Percentiles rank a stretch among this genome's conserved stretches.
These are phyloP conservation scores for Dendrobium huoshanense DNA, from an alignment of 106 monocot genomes.

Conservation along the genomic window DNA sequence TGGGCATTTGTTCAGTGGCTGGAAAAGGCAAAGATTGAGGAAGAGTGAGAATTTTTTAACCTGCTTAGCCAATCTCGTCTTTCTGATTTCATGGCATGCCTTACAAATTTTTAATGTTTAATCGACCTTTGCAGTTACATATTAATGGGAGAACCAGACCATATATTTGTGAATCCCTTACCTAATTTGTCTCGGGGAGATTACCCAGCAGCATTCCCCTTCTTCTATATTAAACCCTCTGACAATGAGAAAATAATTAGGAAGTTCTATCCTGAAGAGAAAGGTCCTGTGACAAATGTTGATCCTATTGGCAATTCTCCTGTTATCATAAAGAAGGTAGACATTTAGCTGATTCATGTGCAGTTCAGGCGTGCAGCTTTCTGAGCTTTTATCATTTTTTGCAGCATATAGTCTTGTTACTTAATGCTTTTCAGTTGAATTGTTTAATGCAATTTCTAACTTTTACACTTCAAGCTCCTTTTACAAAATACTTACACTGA, in stretches of 20 bases:
- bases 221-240: slow-evolving; percentile 85
- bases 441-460: too few species aligned
- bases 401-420: background rate
- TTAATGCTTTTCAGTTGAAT: background rate
- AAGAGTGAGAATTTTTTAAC: slow-evolving; percentile 20
- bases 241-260: slow-evolving; percentile 59
- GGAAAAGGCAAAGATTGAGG: slow-evolving; percentile 22
- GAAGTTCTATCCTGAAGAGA: slow-evolving; percentile 75
- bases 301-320: slow-evolving; percentile 95
- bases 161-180: slow-evolving; percentile 71
- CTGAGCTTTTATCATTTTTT: background rate
- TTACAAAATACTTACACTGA: background rate
- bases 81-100: background rate
- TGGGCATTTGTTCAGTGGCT: slow-evolving; percentile 36
- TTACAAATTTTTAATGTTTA: background rate
- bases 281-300: slow-evolving; percentile 61
- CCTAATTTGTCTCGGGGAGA: slow-evolving; percentile 63
- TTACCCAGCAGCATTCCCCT: slow-evolving; percentile 66
- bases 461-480: background rate
- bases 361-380: background rate
- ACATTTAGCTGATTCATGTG: background rate
- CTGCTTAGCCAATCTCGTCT: background rate
- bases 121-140: slow-evolving; percentile 49
- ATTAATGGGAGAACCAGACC: slow-evolving; percentile 89
- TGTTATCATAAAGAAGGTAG: slow-evolving; percentile 85